phyloP scores from a whole-genome alignment of 2,329 filamentous ascomycete species.

The Ophiocordyceps camponoti-leonardi region DNA sequence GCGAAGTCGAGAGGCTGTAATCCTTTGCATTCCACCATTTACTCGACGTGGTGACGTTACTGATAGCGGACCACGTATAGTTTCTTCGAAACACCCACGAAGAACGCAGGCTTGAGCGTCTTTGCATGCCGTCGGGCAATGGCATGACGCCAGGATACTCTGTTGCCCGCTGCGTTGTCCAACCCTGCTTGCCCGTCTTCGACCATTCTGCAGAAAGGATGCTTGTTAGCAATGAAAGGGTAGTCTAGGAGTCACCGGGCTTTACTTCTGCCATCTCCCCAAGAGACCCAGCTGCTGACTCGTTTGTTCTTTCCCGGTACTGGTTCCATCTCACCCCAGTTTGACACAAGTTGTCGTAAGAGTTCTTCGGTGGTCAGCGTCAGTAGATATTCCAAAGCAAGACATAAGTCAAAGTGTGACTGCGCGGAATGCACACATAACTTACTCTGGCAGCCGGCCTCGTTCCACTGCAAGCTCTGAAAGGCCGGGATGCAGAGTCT shows the following conservation, averaged over 20 bases:
- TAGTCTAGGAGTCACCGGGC: too few relatives aligned
- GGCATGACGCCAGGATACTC: not conserved
- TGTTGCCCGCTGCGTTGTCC: not conserved
- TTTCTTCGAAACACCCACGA: slow-evolving; percentile 1
- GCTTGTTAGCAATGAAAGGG: too few relatives aligned
- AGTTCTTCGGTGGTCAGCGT: not conserved
- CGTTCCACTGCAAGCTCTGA: not conserved
- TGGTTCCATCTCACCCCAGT: slow-evolving; percentile 1
- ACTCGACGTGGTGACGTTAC: not conserved
- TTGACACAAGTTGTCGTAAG: not conserved
- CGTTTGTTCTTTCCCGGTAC: not conserved
- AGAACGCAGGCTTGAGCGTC: not conserved
- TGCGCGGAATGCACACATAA: too few relatives aligned
- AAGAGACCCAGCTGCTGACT: not conserved
- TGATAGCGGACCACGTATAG: not conserved
- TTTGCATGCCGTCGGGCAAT: not conserved
- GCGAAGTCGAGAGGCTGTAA: not conserved
- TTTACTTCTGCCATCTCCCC: not conserved
- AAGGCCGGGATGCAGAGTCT: not conserved
- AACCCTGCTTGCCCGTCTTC: not conserved
- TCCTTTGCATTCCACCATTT: not conserved
- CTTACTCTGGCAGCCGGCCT: not conserved
- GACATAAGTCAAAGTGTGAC: too few relatives aligned
- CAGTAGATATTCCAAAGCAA: too few relatives aligned
- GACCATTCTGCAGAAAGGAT: not conserved